Conservation (phyloP, 139 green algal genomes). For the Parachlorella kessleri region DNA sequence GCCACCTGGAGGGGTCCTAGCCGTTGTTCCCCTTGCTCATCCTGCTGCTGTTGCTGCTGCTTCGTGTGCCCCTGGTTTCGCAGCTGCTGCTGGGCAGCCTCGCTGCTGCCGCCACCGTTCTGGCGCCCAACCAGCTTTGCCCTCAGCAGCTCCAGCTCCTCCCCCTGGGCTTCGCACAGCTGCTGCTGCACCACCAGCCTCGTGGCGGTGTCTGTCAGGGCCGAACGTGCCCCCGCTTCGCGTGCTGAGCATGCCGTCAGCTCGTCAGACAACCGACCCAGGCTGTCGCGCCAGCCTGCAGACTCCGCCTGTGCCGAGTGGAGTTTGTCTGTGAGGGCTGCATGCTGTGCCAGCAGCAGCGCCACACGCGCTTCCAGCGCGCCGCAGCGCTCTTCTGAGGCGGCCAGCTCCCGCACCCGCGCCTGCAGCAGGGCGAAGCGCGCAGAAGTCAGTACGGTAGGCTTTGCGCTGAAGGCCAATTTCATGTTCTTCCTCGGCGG, state of each 20-base stretch:
- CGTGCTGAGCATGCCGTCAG: not conserved
- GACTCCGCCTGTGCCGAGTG: not conserved
- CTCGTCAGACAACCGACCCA: not conserved
- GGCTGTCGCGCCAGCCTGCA: not conserved
- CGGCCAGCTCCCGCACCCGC: not conserved
- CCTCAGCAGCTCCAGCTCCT: conserved; percentile 20
- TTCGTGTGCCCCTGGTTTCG: too few relatives aligned
- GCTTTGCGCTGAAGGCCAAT: too few relatives aligned
- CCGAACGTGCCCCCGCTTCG: not conserved
- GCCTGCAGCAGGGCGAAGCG: not conserved
- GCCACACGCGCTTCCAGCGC: not conserved
- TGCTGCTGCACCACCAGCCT: conserved; percentile 29
- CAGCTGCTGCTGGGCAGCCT: not conserved
- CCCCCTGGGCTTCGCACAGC: conserved; percentile 26
- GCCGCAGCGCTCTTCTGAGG: not conserved
- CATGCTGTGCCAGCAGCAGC: not conserved
- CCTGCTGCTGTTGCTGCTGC: too few relatives aligned
- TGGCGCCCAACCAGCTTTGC: too few relatives aligned
- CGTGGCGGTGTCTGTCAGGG: conserved; percentile 16
- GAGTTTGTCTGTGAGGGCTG: not conserved
- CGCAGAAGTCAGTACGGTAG: too few relatives aligned
- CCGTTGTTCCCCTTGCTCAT: too few relatives aligned
- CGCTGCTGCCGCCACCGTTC: too few relatives aligned
- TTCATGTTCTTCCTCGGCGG: too few relatives aligned
- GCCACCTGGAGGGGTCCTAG: too few relatives aligned